These are phyloP conservation scores for Smallanthus sonchifolius DNA, from an alignment of 129 eudicot genomes.

Conservation along the genomic window DNA sequence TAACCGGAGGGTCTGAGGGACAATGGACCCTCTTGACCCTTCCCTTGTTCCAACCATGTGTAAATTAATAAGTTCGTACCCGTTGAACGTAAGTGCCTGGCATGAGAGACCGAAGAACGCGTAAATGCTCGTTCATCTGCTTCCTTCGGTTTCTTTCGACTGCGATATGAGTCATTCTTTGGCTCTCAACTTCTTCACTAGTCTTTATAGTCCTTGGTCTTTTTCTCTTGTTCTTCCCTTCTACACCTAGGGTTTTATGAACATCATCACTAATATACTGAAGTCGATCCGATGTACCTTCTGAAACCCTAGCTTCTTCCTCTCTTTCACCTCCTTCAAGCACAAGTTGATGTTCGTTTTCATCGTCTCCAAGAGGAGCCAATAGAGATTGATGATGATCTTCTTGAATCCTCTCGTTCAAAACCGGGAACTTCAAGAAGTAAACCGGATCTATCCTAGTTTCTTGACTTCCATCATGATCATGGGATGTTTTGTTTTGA, in stretches of 20 bases:
- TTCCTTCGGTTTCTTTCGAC: constrained; percentile 94
- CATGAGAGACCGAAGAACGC: constrained; percentile 93
- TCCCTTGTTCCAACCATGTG: neutral
- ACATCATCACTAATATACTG: constrained; percentile 48
- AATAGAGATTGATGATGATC: constrained; percentile 42
- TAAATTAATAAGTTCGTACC: constrained; percentile 36
- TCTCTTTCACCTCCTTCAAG: constrained; percentile 32
- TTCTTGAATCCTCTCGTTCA: constrained; percentile 49
- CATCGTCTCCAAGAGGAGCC: constrained; percentile 39
- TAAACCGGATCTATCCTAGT: constrained; percentile 60
- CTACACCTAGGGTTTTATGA: constrained; percentile 39
- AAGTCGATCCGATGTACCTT: constrained; percentile 40
- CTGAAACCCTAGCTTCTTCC: constrained; percentile 35
- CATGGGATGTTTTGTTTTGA: constrained; percentile 47
- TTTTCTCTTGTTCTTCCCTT: constrained; percentile 75
- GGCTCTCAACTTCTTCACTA: constrained; percentile 95
- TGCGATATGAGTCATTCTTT: constrained; percentile 95
- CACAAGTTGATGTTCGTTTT: constrained; percentile 18
- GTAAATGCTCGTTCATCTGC: constrained; percentile 98
- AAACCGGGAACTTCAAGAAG: constrained; percentile 75
- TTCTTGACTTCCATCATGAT: constrained; percentile 42
- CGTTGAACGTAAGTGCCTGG: constrained; percentile 96
- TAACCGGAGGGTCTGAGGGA: no score
- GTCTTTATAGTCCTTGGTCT: constrained; percentile 84
- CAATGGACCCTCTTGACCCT: no score